A percentile compares a stretch with the other conserved stretches of the same genome.
Conservation (phyloP, 164 flowering plant species). For the Kalanchoe fedtschenkoi region DNA sequence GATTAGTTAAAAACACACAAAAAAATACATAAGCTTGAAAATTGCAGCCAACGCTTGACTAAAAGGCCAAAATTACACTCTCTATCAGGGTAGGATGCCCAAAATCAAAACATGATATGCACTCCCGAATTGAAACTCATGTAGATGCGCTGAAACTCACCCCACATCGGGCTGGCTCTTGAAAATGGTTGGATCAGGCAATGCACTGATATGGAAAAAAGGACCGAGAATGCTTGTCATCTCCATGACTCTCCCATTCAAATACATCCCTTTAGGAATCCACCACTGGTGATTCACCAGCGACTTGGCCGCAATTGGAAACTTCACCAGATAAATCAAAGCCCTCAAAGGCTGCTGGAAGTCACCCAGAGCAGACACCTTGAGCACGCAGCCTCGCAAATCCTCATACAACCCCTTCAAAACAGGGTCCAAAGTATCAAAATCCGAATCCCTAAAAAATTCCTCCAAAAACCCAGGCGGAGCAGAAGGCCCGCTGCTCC, state of each 20-base stretch:
- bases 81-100: no score
- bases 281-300: conserved; percentile 84
- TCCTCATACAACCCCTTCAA: conserved; percentile 72
- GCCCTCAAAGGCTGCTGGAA: conserved; percentile 88
- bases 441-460: conserved; percentile 67
- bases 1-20: conserved; percentile 2
- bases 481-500: conserved; percentile 21
- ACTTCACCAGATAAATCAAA: conserved; percentile 47
- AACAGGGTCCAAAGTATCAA: conserved; percentile 67
- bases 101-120: no score
- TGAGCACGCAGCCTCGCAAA: conserved; percentile 64
- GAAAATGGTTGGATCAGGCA: conserved; percentile 76
- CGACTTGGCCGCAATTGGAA: conserved; percentile 57
- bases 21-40: no score
- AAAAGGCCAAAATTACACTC: no score
- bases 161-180: conserved; percentile 93
- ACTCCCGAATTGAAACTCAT: no score
- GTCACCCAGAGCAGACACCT: conserved; percentile 79
- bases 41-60: no score
- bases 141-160: no score
- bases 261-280: conserved; percentile 57
- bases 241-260: conserved; percentile 87
- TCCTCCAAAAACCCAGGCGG: conserved; percentile 91
- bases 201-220: conserved; percentile 88
- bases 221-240: conserved; percentile 95